Evolutionary conservation across 169 alveolate genomes (phyloP), one percentile per base, ranked within the genome.

Genomic region (Eimeria falciformis): DNA sequence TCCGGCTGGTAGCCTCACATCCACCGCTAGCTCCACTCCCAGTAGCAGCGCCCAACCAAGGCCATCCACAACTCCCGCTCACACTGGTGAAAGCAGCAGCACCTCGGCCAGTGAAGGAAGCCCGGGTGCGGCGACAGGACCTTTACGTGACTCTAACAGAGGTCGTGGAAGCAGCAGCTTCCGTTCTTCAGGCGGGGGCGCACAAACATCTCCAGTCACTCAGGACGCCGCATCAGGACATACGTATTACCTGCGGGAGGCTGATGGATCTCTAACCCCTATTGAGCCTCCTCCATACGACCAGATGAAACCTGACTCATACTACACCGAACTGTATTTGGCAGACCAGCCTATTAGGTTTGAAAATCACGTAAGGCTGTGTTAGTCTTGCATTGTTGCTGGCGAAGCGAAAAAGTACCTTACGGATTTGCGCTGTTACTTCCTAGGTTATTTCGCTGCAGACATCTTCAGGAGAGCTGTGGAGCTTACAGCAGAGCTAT

Each of bases 241-340:
- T 1, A 79, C 73, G 12, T 79, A 79, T 53, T 79, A 79, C 23
- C 46, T 79, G 43, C 25, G 88, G 27, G 88, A 79, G 88, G 88
- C 88, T 9, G 88, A 79, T n/a, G 88, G 88, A 43, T 79, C 88
- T 1, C 73, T 79, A 7, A 79, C 88, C 5, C 88, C 88, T 6
- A 58, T 79, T 11, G 88, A 79, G 53, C 88, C 88, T 7, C 88
- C 88, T 18, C 88, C 88, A 1, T 79, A 79, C 55, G 88, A 79
- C 14, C 88, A 79, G 45, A 79, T 79, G 88, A 79, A 79, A 40
- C 88, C 88, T 5, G 88, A 79, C 71, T 79, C 88, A 3, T 79
- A 79, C 73, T 79, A 79, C 88, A 79, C 88, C 33, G 88, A 79
- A 17, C 88, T 79, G 18, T 79, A 79, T 58, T 71, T 79, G 25